These are phyloP conservation scores for Abrus pulchellus DNA, from an alignment of 306 rosid species.

Conservation along the genomic window DNA sequence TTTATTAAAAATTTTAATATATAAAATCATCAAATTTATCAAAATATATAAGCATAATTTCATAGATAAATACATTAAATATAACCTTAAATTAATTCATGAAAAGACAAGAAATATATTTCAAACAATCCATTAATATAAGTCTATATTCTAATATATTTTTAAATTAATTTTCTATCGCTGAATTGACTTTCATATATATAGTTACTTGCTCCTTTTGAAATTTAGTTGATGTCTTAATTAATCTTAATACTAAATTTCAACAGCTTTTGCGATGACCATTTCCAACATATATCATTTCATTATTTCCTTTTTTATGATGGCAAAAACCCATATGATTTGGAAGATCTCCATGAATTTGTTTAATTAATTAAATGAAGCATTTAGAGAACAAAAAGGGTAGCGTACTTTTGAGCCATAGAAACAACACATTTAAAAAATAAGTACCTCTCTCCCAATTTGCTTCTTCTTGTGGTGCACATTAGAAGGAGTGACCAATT, in stretches of 20 bases:
- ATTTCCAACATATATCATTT: background rate
- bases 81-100: too few species aligned
- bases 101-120: background rate
- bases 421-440: background rate
- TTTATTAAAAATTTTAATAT: too few species aligned
- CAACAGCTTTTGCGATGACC: background rate
- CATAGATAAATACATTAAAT: too few species aligned
- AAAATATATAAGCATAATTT: too few species aligned
- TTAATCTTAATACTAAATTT: background rate
- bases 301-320: background rate
- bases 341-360: conserved; percentile 2
- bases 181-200: background rate
- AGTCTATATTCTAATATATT: background rate
- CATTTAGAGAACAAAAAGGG: background rate
- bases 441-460: background rate
- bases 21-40: too few species aligned
- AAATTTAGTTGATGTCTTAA: background rate
- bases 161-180: background rate
- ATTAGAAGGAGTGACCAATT: background rate
- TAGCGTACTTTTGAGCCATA: background rate
- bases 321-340: background rate
- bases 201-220: background rate
- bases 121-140: background rate
- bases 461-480: conserved; percentile 20
- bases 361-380: conserved; percentile 7